These are phyloP conservation scores for Achaetomium macrosporum DNA, from an alignment of 2,329 filamentous ascomycete species.

Conservation along the genomic window DNA sequence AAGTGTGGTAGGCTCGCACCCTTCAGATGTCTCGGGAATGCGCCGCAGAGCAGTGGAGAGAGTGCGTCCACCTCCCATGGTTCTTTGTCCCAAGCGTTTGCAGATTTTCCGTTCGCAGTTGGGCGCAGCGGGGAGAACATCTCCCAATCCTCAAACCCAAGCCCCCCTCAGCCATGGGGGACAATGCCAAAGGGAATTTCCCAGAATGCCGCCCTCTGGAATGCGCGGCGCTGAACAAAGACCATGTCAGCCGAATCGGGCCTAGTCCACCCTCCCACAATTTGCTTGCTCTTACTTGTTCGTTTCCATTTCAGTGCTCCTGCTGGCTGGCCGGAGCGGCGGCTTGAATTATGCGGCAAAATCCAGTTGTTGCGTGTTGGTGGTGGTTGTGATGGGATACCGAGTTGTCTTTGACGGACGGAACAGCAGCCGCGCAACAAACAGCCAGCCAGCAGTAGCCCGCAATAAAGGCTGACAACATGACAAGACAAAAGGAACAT, in stretches of 20 bases:
- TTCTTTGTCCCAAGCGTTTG: conserved; percentile 27
- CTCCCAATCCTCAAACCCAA: background rate
- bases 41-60: conserved; percentile 27
- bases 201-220: conserved; percentile 16
- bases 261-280: conserved; percentile 14
- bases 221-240: conserved; percentile 31
- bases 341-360: background rate
- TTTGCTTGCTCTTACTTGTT: conserved; percentile 15
- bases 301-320: conserved; percentile 11
- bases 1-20: background rate
- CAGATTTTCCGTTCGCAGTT: conserved; percentile 28
- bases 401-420: background rate
- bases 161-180: conserved; percentile 16
- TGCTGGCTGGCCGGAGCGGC: background rate
- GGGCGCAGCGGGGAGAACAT: background rate
- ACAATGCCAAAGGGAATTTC: conserved; percentile 27
- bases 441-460: conserved; percentile 11
- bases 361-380: conserved; percentile 3
- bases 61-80: conserved; percentile 10
- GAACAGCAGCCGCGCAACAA: conserved; percentile 4
- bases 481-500: conserved; percentile 12
- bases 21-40: conserved; percentile 36
- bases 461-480: background rate
- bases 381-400: conserved; percentile 6
- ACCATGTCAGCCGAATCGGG: conserved; percentile 34